These are phyloP conservation scores for Mycena floridula DNA, from an alignment of 768 basidiomycete species.

Conservation along the genomic window DNA sequence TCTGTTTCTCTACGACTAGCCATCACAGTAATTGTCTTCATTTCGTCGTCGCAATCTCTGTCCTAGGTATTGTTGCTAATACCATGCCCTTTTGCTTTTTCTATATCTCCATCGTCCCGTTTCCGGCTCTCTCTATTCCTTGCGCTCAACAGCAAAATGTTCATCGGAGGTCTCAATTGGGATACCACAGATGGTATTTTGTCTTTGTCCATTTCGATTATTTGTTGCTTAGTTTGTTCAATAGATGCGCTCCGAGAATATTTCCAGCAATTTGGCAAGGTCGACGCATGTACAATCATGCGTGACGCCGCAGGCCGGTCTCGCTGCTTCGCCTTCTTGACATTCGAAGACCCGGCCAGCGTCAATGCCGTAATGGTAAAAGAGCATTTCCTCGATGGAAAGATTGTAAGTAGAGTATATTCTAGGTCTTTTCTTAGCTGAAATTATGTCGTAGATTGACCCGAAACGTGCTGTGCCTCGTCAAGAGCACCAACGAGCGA, in stretches of 20 bases:
- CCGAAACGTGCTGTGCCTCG: conserved; percentile 99
- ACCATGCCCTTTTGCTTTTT: conserved; percentile 53
- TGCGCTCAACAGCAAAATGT: conserved; percentile 88
- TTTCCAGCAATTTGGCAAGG: conserved; percentile 93
- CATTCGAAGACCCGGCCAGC: conserved; percentile 87
- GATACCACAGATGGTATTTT: conserved; percentile 95
- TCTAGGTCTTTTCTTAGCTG: conserved; percentile 5
- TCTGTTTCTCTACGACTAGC: conserved; percentile 63
- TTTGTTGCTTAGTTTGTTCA: conserved; percentile 36
- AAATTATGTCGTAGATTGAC: conserved; percentile 66
- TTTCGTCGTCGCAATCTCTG: conserved; percentile 55
- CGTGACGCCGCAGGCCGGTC: conserved; percentile 93
- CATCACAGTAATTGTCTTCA: conserved; percentile 74
- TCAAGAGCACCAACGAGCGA: conserved; percentile 89
- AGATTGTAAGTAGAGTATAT: conserved; percentile 66
- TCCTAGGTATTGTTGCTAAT: conserved; percentile 81
- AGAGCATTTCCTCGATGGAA: conserved; percentile 94
- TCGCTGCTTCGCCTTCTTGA: conserved; percentile 95
- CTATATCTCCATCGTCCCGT: conserved; percentile 20
- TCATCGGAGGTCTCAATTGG: conserved; percentile 99
- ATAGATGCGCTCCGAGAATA: conserved; percentile 77
- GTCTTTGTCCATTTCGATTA: conserved; percentile 30
- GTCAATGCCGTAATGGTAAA: conserved; percentile 95
- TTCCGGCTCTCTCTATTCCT: conserved; percentile 11
- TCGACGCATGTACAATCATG: conserved; percentile 99